Evolutionary conservation across 2,329 filamentous ascomycete genomes (phyloP).

Genomic region (Diaporthe destruens): DNA sequence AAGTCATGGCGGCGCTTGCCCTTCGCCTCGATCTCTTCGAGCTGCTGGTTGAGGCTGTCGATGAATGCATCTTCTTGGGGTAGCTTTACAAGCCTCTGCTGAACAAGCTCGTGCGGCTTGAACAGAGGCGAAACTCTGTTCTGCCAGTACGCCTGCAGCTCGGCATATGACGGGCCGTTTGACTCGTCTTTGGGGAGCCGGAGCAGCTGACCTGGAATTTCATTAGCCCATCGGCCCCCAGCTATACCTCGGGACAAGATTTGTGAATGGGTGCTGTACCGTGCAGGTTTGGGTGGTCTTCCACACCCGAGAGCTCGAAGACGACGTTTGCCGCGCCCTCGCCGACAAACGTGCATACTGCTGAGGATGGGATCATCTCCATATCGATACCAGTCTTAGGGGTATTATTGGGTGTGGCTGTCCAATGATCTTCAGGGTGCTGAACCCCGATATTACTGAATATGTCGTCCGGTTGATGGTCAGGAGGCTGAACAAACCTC

Average conservation of each 20-base stretch:
- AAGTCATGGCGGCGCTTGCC: constrained; percentile 56
- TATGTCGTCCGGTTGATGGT: constrained; percentile 3
- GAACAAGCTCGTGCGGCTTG: constrained; percentile 62
- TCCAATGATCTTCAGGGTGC: constrained; percentile 17
- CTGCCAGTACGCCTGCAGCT: constrained; percentile 62
- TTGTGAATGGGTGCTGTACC: constrained; percentile 23
- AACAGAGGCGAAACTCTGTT: constrained; percentile 69
- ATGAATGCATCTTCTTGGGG: constrained; percentile 54
- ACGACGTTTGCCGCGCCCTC: constrained; percentile 86
- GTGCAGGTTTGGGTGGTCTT: constrained; percentile 35
- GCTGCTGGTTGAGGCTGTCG: constrained; percentile 64
- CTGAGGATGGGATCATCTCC: constrained; percentile 33
- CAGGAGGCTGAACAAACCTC: constrained; percentile 16
- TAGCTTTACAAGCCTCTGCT: constrained; percentile 66
- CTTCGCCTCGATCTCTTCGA: constrained; percentile 61
- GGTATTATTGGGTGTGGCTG: neutral
- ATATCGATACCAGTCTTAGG: constrained; percentile 10
- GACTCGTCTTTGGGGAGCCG: constrained; percentile 71
- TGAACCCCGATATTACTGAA: neutral
- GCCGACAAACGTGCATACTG: constrained; percentile 56
- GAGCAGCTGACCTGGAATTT: constrained; percentile 62
- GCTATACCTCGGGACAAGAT: neutral
- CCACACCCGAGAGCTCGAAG: constrained; percentile 64
- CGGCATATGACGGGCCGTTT: constrained; percentile 58
- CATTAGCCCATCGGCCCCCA: constrained; percentile 32